Evolutionary conservation across 2,329 filamentous ascomycete genomes (phyloP), one percentile per base, ranked within the genome.

Genomic region (Aureobasidium musti): DNA sequence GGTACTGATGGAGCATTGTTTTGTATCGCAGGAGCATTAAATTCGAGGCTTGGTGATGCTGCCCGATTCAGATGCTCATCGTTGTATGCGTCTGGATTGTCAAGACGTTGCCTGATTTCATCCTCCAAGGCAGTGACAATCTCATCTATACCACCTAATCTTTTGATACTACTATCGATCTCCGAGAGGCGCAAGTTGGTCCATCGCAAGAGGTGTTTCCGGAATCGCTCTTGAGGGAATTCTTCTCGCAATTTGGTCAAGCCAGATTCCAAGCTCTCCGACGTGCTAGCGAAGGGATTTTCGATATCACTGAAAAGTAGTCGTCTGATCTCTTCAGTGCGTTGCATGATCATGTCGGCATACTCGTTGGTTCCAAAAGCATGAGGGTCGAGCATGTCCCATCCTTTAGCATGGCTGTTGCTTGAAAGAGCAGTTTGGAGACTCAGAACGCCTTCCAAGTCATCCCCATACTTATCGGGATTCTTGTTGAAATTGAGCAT

Each of bases 151-250:
- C 81, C 81, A 2, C 82, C 82, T 67, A 80, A 77, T 2, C 70
- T 59, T 11, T 74, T 70, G 21, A 87, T 76, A 1, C 77, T 73
- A 2, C 71, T 61, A 23, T 78, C 73, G 49, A 87, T 78, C 67
- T 86, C 82, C 6, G 73, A 70, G 37, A 77, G 75, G 23, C 82
- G 78, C 8, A 71, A 69, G 65, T 79, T 78, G 23, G 80, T 76
- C 82, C 85, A 87, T 21, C 77, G 71, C 1, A 81, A 74, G 6
- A 81, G 72, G 10, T 78, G 73, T 0, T 80, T 69, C 6, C 83
- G 72, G 63, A 86, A 84, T 2, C 74, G 70, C 0, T 77, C 70
- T 84, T 84, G 87, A 3, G 80, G 77, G 71, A 82, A 88, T 1
- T 2, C 19, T 8, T 53, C 17, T n/a, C 17, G 35, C 33, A 64